Conservation (phyloP, 768 basidiomycete genomes). For the Lentinula sp. region DNA sequence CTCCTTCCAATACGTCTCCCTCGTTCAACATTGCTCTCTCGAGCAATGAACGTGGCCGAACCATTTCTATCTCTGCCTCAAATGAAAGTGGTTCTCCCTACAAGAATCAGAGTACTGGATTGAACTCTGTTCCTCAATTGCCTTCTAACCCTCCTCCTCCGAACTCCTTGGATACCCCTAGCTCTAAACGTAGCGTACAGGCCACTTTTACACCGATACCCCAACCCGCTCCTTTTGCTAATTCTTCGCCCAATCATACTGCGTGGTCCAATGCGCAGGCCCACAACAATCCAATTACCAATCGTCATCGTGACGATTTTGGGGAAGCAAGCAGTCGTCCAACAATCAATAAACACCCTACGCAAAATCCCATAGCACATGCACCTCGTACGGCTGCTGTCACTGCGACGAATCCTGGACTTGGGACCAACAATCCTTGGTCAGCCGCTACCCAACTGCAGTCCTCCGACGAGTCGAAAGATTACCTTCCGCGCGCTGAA, state of each 20-base stretch:
- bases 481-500: background rate
- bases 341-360: background rate
- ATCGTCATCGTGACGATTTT: background rate
- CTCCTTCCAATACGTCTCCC: background rate
- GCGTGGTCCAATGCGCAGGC: background rate
- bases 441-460: background rate
- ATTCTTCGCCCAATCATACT: background rate
- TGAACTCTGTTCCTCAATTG: background rate
- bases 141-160: background rate
- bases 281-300: background rate
- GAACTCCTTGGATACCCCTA: background rate
- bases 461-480: background rate
- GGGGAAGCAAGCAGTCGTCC: background rate
- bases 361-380: background rate
- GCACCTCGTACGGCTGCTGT: background rate
- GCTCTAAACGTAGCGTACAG: slow-evolving; percentile 1
- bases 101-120: background rate
- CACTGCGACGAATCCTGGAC: background rate
- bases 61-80: slow-evolving; percentile 3
- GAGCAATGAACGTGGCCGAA: slow-evolving; percentile 1
- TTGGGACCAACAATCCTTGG: background rate
- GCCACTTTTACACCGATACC: background rate
- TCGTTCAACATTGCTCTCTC: slow-evolving; percentile 5
- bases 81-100: slow-evolving; percentile 3
- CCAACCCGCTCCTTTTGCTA: background rate